Conservation (phyloP, 2,329 filamentous ascomycete genomes). For the Tolypocladium inflatum region DNA sequence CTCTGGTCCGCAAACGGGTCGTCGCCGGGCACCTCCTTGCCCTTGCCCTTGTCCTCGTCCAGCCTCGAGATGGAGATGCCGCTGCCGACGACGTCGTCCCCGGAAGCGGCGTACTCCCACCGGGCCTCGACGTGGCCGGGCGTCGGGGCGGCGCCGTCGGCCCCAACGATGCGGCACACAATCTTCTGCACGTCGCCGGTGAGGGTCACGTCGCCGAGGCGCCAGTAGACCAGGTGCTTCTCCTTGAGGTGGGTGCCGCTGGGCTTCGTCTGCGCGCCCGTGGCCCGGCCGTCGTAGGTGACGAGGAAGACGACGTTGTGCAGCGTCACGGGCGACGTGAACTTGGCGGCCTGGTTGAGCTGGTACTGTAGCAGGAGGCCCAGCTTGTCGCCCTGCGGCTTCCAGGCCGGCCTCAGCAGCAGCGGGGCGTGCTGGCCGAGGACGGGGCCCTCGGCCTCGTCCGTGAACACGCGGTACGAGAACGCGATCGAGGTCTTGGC, state of each 20-base stretch:
- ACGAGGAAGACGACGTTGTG: conserved; percentile 70
- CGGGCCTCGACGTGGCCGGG: conserved; percentile 72
- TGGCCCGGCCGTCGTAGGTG: conserved; percentile 60
- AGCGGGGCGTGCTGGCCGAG: conserved; percentile 58
- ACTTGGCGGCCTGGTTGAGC: conserved; percentile 60
- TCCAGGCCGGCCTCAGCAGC: conserved; percentile 68
- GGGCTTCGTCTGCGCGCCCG: conserved; percentile 67
- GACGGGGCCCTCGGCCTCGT: conserved; percentile 38
- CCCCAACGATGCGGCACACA: conserved; percentile 68
- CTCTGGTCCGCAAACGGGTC: conserved; percentile 60
- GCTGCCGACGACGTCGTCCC: conserved; percentile 37
- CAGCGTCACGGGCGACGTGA: conserved; percentile 30
- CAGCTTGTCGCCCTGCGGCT: conserved; percentile 74
- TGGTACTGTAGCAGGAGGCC: conserved; percentile 78
- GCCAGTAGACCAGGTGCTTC: conserved; percentile 71
- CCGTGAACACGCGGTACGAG: conserved; percentile 79
- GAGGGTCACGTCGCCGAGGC: conserved; percentile 63
- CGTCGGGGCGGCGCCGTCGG: conserved; percentile 59
- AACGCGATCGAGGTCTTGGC: conserved; percentile 72
- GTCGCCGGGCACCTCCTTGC: conserved; percentile 37
- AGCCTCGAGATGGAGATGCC: conserved; percentile 56
- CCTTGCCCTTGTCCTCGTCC: conserved; percentile 40
- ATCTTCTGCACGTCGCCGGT: conserved; percentile 62
- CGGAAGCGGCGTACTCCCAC: conserved; percentile 54
- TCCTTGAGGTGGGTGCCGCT: conserved; percentile 71